Evolutionary conservation across 2,329 filamentous ascomycete genomes (phyloP).

Genomic region (Chaetomium sp.): DNA sequence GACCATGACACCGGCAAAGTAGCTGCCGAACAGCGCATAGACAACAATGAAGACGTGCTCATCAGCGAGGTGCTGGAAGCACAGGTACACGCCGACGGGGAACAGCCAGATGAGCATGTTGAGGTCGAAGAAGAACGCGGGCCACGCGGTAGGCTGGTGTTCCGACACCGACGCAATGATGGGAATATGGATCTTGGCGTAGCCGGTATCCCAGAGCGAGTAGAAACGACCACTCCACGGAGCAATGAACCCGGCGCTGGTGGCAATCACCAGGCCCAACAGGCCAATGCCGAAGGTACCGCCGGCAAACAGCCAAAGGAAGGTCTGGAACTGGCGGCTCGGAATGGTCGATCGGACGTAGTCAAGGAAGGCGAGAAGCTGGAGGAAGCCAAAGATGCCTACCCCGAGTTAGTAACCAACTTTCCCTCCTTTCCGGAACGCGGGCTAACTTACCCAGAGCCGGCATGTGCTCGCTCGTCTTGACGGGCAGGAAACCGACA

Average conservation of each 20-base stretch:
- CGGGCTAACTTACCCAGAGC: slow-evolving; percentile 64
- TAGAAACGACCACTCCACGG: slow-evolving; percentile 99
- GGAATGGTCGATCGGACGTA: slow-evolving; percentile 84
- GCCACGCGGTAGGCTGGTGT: slow-evolving; percentile 98
- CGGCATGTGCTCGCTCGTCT: slow-evolving; percentile 98
- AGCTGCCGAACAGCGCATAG: slow-evolving; percentile 92
- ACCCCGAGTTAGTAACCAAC: slow-evolving; percentile 7
- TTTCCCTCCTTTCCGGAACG: background rate
- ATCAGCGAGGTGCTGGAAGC: slow-evolving; percentile 87
- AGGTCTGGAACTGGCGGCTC: slow-evolving; percentile 87
- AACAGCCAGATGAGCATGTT: slow-evolving; percentile 99
- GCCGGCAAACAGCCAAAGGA: slow-evolving; percentile 71
- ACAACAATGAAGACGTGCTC: slow-evolving; percentile 98
- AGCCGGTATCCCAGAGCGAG: slow-evolving; percentile 97
- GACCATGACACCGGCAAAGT: slow-evolving; percentile 99
- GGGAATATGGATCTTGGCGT: slow-evolving; percentile 98
- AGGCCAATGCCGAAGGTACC: slow-evolving; percentile 68
- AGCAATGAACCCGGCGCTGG: slow-evolving; percentile 83
- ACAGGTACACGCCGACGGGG: slow-evolving; percentile 96
- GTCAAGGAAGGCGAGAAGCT: slow-evolving; percentile 86
- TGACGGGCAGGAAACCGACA: slow-evolving; percentile 92
- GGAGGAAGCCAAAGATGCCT: slow-evolving; percentile 94
- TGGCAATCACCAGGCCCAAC: slow-evolving; percentile 72
- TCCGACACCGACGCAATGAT: slow-evolving; percentile 99
- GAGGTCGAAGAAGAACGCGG: slow-evolving; percentile 97